Evolutionary conservation across 1,284 basidiomycete species (phyloP).

Genomic region (Cutaneotrichosporon dermatis): DNA sequence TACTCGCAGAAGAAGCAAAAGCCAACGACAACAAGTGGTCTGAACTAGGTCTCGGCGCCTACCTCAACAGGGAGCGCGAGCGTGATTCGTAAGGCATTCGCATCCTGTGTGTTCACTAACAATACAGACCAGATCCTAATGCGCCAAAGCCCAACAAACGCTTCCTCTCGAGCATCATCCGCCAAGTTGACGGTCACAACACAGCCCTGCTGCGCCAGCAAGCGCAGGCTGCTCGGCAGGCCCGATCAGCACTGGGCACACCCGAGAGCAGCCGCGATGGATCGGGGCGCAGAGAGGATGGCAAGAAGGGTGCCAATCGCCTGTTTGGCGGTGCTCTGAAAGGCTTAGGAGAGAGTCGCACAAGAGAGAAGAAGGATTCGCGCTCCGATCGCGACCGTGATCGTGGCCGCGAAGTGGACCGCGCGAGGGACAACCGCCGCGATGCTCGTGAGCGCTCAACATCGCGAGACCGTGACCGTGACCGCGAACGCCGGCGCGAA

Average conservation of each 20-base stretch:
- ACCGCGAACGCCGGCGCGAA: neutral
- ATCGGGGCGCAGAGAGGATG: constrained; percentile 1
- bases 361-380: too few relatives aligned
- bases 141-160: constrained; percentile 83
- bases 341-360: constrained; percentile 8
- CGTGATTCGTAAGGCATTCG: constrained; percentile 47
- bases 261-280: neutral
- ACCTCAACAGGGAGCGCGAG: constrained; percentile 50
- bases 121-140: constrained; percentile 39
- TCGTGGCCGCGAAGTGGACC: too few relatives aligned
- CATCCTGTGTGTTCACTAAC: too few relatives aligned
- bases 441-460: too few relatives aligned
- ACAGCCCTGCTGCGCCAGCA: constrained; percentile 72
- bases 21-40: constrained; percentile 65
- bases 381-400: too few relatives aligned
- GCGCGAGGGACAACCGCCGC: too few relatives aligned
- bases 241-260: constrained; percentile 46
- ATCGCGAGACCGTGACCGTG: too few relatives aligned
- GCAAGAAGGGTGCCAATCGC: constrained; percentile 15
- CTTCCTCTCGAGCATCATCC: constrained; percentile 80
- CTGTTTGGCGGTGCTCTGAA: constrained; percentile 42
- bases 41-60: constrained; percentile 44
- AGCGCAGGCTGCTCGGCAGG: constrained; percentile 66
- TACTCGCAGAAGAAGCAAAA: constrained; percentile 84
- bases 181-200: constrained; percentile 88